phyloP scores from a whole-genome alignment of 345 rosid species.

The Trapa bicornis region DNA sequence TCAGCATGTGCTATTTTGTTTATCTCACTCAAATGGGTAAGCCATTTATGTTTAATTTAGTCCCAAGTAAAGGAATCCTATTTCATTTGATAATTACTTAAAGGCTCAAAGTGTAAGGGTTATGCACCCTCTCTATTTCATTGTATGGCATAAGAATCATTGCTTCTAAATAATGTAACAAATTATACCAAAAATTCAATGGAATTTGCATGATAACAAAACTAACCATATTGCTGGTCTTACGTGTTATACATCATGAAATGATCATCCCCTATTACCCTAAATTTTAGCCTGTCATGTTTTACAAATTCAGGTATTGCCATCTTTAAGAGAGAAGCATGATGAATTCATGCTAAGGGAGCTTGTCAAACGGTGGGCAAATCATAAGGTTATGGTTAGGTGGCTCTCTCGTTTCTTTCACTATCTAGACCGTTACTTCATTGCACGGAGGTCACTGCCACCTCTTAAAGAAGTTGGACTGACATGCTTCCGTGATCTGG shows the following conservation, averaged over 20 bases:
- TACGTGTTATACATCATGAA: background rate
- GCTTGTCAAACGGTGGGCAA: conserved; percentile 43
- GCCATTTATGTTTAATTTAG: background rate
- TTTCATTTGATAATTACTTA: too few relatives aligned
- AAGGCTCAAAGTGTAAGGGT: background rate
- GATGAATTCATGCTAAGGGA: conserved; percentile 55
- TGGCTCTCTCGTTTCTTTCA: conserved; percentile 54
- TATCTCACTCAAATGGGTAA: background rate
- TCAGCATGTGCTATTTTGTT: too few relatives aligned
- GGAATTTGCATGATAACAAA: too few relatives aligned
- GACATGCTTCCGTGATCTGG: conserved; percentile 49
- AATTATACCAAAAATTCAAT: background rate
- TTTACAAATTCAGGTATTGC: conserved; percentile 28
- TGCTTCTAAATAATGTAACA: background rate
- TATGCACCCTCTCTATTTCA: background rate
- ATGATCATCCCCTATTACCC: background rate
- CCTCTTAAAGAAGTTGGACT: conserved; percentile 46
- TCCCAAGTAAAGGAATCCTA: background rate
- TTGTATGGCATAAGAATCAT: background rate
- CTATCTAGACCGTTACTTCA: conserved; percentile 53
- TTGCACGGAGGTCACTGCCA: conserved; percentile 35
- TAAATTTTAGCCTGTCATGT: background rate
- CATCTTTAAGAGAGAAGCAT: conserved; percentile 44
- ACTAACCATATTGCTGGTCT: background rate
- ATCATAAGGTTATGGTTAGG: conserved; percentile 51